phyloP scores from a whole-genome alignment of 2,329 filamentous ascomycete genomes.

The Cercospora sp. region DNA sequence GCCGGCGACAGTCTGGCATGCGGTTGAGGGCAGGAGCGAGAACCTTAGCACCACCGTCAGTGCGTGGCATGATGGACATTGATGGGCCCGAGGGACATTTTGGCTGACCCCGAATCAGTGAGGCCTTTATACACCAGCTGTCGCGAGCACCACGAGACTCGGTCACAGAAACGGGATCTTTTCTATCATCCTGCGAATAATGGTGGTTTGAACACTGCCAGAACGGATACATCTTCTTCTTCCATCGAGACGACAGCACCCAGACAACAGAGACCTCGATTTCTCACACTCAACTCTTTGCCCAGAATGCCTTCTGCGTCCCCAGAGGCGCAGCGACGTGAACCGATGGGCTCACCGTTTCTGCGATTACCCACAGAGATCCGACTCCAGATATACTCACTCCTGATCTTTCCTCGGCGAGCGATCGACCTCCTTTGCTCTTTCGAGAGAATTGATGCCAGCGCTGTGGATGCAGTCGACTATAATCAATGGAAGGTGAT shows the following conservation, averaged over 20 bases:
- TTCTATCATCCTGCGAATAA: constrained; percentile 16
- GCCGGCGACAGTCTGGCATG: constrained; percentile 20
- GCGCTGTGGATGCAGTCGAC: constrained; percentile 46
- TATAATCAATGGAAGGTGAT: constrained; percentile 37
- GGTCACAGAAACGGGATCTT: constrained; percentile 4
- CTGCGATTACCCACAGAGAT: constrained; percentile 50
- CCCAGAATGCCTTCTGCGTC: constrained; percentile 19
- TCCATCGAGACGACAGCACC: not conserved
- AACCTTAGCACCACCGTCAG: constrained; percentile 17
- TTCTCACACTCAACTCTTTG: constrained; percentile 20
- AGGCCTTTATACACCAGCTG: constrained; percentile 31
- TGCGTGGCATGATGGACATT: not conserved
- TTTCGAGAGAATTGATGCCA: constrained; percentile 35
- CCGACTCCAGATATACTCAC: constrained; percentile 49
- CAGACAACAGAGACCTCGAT: constrained; percentile 12
- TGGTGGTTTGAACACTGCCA: constrained; percentile 5
- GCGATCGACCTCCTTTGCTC: constrained; percentile 36
- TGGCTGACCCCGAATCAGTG: constrained; percentile 9
- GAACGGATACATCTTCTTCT: not conserved
- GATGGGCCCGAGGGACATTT: not conserved
- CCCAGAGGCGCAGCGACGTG: constrained; percentile 5
- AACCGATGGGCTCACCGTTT: constrained; percentile 34
- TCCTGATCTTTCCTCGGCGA: constrained; percentile 43
- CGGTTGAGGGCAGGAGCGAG: constrained; percentile 9
- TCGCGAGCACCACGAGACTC: constrained; percentile 26